Conservation (phyloP, 2,329 filamentous ascomycete species). For the Cytospora piceae region DNA sequence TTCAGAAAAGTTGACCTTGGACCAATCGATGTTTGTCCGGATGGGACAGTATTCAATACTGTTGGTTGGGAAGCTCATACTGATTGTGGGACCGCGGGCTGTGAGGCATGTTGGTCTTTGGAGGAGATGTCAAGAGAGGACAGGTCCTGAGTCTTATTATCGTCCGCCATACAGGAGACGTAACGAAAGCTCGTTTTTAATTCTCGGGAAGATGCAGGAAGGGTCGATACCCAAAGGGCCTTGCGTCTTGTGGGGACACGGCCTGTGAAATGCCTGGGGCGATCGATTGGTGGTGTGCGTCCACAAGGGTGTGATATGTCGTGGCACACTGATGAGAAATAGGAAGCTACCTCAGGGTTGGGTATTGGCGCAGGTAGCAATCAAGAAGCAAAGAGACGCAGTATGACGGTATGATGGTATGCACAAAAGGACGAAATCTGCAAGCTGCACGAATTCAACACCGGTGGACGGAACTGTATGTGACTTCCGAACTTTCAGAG, state of each 20-base stretch:
- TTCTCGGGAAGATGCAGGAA: conserved; percentile 34
- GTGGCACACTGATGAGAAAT: conserved; percentile 29
- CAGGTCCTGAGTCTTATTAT: conserved; percentile 40
- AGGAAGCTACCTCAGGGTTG: conserved; percentile 25
- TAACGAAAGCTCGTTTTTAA: conserved; percentile 22
- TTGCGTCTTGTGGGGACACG: conserved; percentile 27
- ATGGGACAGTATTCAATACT: conserved; percentile 45
- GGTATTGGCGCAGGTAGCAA: conserved; percentile 24
- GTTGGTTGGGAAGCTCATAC: conserved; percentile 46
- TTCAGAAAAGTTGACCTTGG: conserved; percentile 46
- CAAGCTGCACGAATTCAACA: conserved; percentile 13
- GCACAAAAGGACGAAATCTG: conserved; percentile 24
- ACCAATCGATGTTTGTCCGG: conserved; percentile 45
- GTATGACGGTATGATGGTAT: conserved; percentile 25
- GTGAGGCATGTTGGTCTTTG: conserved; percentile 34
- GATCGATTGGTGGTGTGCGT: conserved; percentile 23
- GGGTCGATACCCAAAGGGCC: conserved; percentile 25
- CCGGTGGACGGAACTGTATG: conserved; percentile 15
- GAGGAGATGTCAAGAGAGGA: conserved; percentile 38
- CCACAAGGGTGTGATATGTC: conserved; percentile 29
- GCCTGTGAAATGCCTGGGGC: conserved; percentile 23
- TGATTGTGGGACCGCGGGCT: conserved; percentile 38
- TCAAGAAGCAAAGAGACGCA: conserved; percentile 22
- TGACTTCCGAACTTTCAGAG: conserved; percentile 2
- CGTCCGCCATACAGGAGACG: conserved; percentile 35